Percentiles rank a stretch among this genome's conserved stretches.
Evolutionary conservation across 371 early-diverging fungal genomes (phyloP).

Genomic region (Lichtheimia hyalospora): DNA sequence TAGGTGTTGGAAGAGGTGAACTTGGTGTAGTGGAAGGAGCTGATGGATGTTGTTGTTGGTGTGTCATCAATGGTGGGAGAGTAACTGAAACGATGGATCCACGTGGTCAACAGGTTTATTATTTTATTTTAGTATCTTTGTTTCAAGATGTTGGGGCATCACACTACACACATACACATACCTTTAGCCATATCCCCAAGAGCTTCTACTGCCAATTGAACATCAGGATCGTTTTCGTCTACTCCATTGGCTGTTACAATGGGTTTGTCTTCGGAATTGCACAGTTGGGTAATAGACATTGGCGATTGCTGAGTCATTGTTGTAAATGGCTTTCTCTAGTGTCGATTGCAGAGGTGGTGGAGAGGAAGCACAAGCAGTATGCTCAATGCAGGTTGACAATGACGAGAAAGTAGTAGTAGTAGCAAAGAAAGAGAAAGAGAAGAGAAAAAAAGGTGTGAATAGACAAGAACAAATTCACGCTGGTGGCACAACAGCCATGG

Average conservation of each 20-base stretch:
- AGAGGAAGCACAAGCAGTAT: too few relatives aligned
- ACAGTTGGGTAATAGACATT: slow-evolving; percentile 35
- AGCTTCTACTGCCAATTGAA: slow-evolving; percentile 62
- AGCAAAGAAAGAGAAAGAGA: not conserved
- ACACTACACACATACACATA: slow-evolving; percentile 1
- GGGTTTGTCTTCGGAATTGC: slow-evolving; percentile 16
- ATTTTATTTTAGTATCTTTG: slow-evolving; percentile 10
- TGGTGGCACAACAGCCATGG: slow-evolving; percentile 2
- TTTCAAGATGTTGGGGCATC: not conserved
- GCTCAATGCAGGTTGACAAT: too few relatives aligned
- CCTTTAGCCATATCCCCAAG: slow-evolving; percentile 56
- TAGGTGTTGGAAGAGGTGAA: slow-evolving; percentile 27
- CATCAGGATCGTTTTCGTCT: slow-evolving; percentile 47
- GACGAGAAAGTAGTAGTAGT: not conserved
- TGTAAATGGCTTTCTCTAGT: too few relatives aligned
- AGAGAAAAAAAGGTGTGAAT: not conserved
- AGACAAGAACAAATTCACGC: not conserved
- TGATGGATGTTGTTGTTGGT: slow-evolving; percentile 1
- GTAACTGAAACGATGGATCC: slow-evolving; percentile 10
- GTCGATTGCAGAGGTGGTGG: too few relatives aligned
- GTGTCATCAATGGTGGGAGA: slow-evolving; percentile 18
- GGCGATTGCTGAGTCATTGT: slow-evolving; percentile 22
- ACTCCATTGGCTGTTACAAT: not conserved
- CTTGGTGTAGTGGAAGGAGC: slow-evolving; percentile 31
- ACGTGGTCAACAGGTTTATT: slow-evolving; percentile 5